phyloP scores from a whole-genome alignment of 139 green algal species.

The Desmodesmus armatus region DNA sequence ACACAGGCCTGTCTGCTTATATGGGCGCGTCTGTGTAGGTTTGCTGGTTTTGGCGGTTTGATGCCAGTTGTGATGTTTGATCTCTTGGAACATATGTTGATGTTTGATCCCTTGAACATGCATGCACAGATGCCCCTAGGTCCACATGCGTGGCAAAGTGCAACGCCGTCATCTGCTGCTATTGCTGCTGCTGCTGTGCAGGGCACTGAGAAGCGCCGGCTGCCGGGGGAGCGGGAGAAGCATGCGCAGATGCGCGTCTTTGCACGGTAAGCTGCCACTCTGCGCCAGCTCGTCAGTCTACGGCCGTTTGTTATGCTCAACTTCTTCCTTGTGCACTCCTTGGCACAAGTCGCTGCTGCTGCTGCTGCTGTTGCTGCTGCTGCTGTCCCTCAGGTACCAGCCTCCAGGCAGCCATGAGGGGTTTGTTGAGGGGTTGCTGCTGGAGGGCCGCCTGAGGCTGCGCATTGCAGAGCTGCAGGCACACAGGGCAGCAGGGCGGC shows the following conservation, averaged over 20 bases:
- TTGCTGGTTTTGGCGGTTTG: too few relatives aligned
- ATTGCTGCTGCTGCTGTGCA: too few relatives aligned
- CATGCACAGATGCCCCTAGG: too few relatives aligned
- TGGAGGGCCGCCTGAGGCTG: constrained; percentile 84
- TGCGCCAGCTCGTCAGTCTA: neutral
- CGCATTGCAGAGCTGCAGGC: constrained; percentile 72
- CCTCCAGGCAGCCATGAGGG: constrained; percentile 79
- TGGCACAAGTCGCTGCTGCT: neutral
- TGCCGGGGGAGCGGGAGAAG: constrained; percentile 75
- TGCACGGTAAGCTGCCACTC: constrained; percentile 72
- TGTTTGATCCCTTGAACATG: too few relatives aligned
- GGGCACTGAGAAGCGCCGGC: constrained; percentile 72
- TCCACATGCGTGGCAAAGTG: neutral
- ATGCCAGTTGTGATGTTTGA: too few relatives aligned
- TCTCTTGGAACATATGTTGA: too few relatives aligned
- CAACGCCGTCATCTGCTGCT: constrained; percentile 42
- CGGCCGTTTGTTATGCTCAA: neutral
- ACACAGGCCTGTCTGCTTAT: too few relatives aligned
- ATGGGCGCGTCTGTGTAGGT: too few relatives aligned
- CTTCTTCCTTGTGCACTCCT: neutral
- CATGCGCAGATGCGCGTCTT: constrained; percentile 83
- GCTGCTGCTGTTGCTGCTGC: neutral
- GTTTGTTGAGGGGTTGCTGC: constrained; percentile 83
- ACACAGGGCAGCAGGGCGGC: constrained; percentile 25
- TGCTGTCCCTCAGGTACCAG: constrained; percentile 43